phyloP scores from a whole-genome alignment of 2,329 filamentous ascomycete species.

The Exutisphaerella laricina region DNA sequence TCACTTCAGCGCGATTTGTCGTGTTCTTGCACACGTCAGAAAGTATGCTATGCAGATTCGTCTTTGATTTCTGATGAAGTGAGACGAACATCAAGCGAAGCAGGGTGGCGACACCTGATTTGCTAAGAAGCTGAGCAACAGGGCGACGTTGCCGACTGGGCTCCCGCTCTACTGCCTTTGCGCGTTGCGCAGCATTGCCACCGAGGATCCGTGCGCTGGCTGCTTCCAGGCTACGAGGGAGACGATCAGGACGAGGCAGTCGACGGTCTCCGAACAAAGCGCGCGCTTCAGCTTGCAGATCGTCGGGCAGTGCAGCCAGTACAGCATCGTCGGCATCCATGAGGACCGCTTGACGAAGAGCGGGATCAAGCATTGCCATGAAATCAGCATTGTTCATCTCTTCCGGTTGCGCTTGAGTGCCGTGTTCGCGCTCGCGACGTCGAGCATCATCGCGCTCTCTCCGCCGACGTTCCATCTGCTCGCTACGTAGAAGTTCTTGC shows the following conservation, averaged over 20 bases:
- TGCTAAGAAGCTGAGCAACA: constrained; percentile 94
- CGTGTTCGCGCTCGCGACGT: constrained; percentile 51
- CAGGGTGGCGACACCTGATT: constrained; percentile 89
- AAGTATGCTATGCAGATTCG: constrained; percentile 78
- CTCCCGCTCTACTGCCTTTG: constrained; percentile 25
- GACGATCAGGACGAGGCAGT: constrained; percentile 11
- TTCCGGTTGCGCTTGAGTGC: constrained; percentile 50
- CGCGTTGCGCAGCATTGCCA: constrained; percentile 23
- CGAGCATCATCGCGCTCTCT: constrained; percentile 78
- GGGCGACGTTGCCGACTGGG: constrained; percentile 61
- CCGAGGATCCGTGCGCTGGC: constrained; percentile 16
- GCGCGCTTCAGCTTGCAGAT: constrained; percentile 80
- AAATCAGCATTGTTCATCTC: constrained; percentile 95
- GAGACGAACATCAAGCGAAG: constrained; percentile 98
- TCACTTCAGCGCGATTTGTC: constrained; percentile 90
- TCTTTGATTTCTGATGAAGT: constrained; percentile 79
- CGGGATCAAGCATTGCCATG: constrained; percentile 79
- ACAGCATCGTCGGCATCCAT: constrained; percentile 89
- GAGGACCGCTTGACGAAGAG: constrained; percentile 77
- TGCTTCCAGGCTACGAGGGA: constrained; percentile 14
- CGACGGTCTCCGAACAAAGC: constrained; percentile 54
- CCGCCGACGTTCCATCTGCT: constrained; percentile 80
- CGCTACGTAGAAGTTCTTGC: constrained; percentile 83
- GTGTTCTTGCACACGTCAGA: constrained; percentile 91
- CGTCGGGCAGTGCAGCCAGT: constrained; percentile 74